These are phyloP conservation scores for Seiridium unicorne DNA, from an alignment of 2,329 filamentous ascomycete species.

Conservation along the genomic window DNA sequence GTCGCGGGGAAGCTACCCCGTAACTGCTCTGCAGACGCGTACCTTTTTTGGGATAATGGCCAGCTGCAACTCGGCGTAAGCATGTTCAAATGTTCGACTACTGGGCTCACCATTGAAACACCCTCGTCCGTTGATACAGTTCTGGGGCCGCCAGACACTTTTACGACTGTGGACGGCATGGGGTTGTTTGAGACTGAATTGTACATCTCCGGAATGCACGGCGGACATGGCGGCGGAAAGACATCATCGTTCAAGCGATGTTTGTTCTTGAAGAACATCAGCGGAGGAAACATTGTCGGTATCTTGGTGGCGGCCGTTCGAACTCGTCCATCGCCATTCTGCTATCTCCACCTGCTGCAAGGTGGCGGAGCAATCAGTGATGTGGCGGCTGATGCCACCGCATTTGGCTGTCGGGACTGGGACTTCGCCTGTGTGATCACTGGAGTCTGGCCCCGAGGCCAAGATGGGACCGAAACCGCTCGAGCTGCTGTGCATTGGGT, in stretches of 20 bases:
- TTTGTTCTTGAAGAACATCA: slow-evolving; percentile 54
- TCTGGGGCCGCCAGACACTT: slow-evolving; percentile 31
- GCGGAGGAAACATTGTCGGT: slow-evolving; percentile 26
- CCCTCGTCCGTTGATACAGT: slow-evolving; percentile 14
- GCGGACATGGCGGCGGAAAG: slow-evolving; percentile 55
- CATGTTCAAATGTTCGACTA: slow-evolving; percentile 38
- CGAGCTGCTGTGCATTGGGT: slow-evolving; percentile 50
- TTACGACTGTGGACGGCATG: slow-evolving; percentile 41
- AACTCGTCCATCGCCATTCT: slow-evolving; percentile 48
- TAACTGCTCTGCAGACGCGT: slow-evolving; percentile 50
- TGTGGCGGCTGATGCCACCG: slow-evolving; percentile 41
- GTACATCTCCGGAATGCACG: slow-evolving; percentile 60
- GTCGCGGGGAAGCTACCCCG: slow-evolving; percentile 37
- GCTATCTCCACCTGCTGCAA: slow-evolving; percentile 62
- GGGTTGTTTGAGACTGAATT: slow-evolving; percentile 58
- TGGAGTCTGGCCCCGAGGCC: slow-evolving; percentile 56
- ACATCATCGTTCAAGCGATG: slow-evolving; percentile 66
- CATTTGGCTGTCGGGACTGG: slow-evolving; percentile 65
- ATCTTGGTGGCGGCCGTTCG: slow-evolving; percentile 43
- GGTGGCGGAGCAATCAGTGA: slow-evolving; percentile 53
- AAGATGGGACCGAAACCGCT: slow-evolving; percentile 43
- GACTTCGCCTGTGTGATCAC: slow-evolving; percentile 64
- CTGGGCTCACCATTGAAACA: slow-evolving; percentile 10
- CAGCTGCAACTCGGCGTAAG: slow-evolving; percentile 51
- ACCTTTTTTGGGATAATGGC: slow-evolving; percentile 49